Percentiles rank a stretch among this genome's conserved stretches.
phyloP scores from a whole-genome alignment of 805 yeast genomes.

The Cyberlindnera japonica region DNA sequence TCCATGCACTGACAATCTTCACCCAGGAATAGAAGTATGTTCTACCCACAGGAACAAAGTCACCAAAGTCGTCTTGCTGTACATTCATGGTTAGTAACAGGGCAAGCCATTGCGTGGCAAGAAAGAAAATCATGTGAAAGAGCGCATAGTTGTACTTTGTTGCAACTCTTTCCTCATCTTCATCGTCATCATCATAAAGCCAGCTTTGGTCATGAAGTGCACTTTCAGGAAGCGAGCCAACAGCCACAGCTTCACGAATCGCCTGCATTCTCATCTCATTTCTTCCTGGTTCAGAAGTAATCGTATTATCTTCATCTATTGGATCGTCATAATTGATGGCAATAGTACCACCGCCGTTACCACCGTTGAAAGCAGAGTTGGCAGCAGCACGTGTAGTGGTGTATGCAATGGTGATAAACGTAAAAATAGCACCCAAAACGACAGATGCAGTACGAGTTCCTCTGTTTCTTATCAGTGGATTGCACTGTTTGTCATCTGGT shows the following conservation, averaged over 20 bases:
- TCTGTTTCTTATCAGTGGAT: conserved; percentile 83
- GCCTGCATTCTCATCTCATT: conserved; percentile 83
- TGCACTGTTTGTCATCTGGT: conserved; percentile 91
- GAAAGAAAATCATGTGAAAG: conserved; percentile 86
- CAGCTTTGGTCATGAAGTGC: conserved; percentile 75
- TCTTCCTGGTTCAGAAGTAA: conserved; percentile 50
- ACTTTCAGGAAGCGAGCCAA: conserved; percentile 90
- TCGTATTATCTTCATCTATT: conserved; percentile 25
- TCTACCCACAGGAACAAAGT: conserved; percentile 94
- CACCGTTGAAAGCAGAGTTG: conserved; percentile 57
- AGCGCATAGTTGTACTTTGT: conserved; percentile 82
- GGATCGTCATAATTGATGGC: conserved; percentile 31
- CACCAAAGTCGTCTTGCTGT: conserved; percentile 75
- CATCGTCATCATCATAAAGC: conserved; percentile 42
- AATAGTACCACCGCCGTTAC: conserved; percentile 34
- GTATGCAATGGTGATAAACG: conserved; percentile 92
- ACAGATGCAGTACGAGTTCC: conserved; percentile 90
- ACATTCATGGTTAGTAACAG: conserved; percentile 91
- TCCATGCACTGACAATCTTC: conserved; percentile 88
- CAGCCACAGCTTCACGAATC: conserved; percentile 89
- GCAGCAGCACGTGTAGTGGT: conserved; percentile 97
- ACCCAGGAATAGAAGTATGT: conserved; percentile 96
- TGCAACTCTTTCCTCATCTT: conserved; percentile 55
- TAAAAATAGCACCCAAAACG: conserved; percentile 86
- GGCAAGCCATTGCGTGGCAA: conserved; percentile 97